These are phyloP conservation scores for Cytospora piceicola DNA, from an alignment of 2,329 filamentous ascomycete genomes.

Conservation along the genomic window DNA sequence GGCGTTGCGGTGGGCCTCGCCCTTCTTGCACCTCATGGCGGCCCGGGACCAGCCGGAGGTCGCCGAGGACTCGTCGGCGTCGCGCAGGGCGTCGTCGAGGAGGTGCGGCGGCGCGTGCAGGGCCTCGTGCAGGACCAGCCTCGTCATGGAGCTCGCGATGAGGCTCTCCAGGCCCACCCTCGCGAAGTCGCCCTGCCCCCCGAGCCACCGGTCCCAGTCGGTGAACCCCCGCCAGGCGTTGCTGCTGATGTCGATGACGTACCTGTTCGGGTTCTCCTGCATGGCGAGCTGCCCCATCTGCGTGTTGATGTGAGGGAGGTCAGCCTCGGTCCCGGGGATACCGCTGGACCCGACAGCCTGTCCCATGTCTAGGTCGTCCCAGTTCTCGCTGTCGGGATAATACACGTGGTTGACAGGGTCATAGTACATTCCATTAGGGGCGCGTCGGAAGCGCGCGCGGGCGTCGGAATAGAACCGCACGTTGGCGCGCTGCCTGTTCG, in stretches of 20 bases:
- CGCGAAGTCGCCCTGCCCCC: neutral
- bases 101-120: slow-evolving; percentile 20
- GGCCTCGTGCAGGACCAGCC: slow-evolving; percentile 17
- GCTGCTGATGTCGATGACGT: slow-evolving; percentile 21
- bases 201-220: slow-evolving; percentile 14
- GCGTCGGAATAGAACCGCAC: slow-evolving; percentile 19
- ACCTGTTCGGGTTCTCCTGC: slow-evolving; percentile 18
- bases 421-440: neutral
- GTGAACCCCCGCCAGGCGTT: slow-evolving; percentile 4
- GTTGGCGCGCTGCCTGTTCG: slow-evolving; percentile 4
- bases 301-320: slow-evolving; percentile 2
- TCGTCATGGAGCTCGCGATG: slow-evolving; percentile 16
- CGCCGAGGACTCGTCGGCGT: neutral
- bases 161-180: slow-evolving; percentile 12
- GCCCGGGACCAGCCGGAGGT: slow-evolving; percentile 13
- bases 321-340: neutral
- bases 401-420: slow-evolving; percentile 19
- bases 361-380: neutral
- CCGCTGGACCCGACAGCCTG: slow-evolving; percentile 15
- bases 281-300: neutral
- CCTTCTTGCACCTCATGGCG: slow-evolving; percentile 22
- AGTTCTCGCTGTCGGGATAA: neutral
- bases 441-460: slow-evolving; percentile 5
- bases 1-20: slow-evolving; percentile 24
- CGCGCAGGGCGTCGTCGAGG: slow-evolving; percentile 11